phyloP scores from a whole-genome alignment of 192 early-diverging fungal genomes.

The Entomortierella parvispora region DNA sequence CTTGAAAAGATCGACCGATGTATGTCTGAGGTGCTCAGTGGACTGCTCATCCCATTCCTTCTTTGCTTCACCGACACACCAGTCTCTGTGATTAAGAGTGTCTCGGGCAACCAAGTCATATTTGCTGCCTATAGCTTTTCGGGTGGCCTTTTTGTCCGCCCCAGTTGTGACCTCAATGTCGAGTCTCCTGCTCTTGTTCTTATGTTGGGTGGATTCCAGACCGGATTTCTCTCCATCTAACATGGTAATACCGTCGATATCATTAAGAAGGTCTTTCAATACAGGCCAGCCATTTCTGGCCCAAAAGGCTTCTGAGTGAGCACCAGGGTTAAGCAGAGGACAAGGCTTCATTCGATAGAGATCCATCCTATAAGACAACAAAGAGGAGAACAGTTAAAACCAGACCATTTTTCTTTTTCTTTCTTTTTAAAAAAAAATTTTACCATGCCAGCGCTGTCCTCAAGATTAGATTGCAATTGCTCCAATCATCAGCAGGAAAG shows the following conservation, averaged over 20 bases:
- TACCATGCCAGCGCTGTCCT: slow-evolving; percentile 12
- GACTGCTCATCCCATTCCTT: slow-evolving; percentile 13
- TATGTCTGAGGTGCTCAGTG: slow-evolving; percentile 1
- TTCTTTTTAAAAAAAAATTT: no score
- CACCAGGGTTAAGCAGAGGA: slow-evolving; percentile 8
- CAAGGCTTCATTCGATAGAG: slow-evolving; percentile 16
- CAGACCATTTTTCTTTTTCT: slow-evolving; percentile 9
- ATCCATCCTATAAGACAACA: slow-evolving; percentile 21
- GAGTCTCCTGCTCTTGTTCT: slow-evolving; percentile 8
- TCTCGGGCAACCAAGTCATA: slow-evolving; percentile 19
- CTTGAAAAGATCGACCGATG: slow-evolving; percentile 15
- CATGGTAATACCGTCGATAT: slow-evolving; percentile 19
- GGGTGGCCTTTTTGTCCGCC: neutral
- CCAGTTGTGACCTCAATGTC: slow-evolving; percentile 7
- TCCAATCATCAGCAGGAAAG: slow-evolving; percentile 12
- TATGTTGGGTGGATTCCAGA: slow-evolving; percentile 12
- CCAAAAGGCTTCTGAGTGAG: slow-evolving; percentile 15
- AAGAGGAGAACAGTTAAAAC: slow-evolving; percentile 8
- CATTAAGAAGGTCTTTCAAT: slow-evolving; percentile 4
- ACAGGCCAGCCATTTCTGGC: slow-evolving; percentile 17
- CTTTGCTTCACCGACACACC: slow-evolving; percentile 15
- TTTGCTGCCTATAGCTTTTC: slow-evolving; percentile 14
- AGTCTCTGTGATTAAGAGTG: slow-evolving; percentile 13
- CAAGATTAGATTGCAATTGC: slow-evolving; percentile 4
- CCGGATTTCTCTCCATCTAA: slow-evolving; percentile 8